Percentiles rank a stretch among this genome's conserved stretches.
Conservation (phyloP, 768 basidiomycete genomes). For the Tephrocybe rancida region DNA sequence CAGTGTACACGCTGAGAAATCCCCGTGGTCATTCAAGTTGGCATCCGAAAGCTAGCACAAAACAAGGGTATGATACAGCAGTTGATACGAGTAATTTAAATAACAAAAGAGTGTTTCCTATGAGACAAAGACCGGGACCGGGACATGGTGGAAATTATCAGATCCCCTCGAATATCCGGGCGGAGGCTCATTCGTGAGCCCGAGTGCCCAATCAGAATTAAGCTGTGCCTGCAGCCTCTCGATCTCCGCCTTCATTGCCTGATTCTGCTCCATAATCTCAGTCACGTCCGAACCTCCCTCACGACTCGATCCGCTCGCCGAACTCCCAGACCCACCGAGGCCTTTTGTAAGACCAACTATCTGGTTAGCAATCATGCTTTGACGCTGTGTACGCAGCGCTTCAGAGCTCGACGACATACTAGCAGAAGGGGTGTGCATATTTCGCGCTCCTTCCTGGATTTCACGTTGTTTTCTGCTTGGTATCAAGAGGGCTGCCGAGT, state of each 20-base stretch:
- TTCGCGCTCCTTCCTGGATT: background rate
- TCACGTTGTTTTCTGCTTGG: background rate
- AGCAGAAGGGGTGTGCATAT: background rate
- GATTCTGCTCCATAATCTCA: conserved; percentile 11
- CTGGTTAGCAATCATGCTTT: background rate
- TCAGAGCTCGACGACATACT: background rate
- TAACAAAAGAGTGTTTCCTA: background rate
- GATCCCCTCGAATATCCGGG: conserved; percentile 12
- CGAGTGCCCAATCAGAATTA: conserved; percentile 6
- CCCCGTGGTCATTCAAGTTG: too few species aligned
- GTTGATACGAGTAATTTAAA: too few species aligned
- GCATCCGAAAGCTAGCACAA: too few species aligned
- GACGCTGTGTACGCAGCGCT: background rate
- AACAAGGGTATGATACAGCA: too few species aligned
- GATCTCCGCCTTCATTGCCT: conserved; percentile 13
- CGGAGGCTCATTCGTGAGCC: conserved; percentile 16
- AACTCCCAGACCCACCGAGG: background rate
- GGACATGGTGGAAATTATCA: background rate
- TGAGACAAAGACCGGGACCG: background rate
- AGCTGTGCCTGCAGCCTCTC: conserved; percentile 6
- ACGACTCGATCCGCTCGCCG: background rate
- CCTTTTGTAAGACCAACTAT: background rate
- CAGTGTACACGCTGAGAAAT: too few species aligned
- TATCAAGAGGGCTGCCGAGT: background rate
- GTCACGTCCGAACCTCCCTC: background rate